phyloP scores from a whole-genome alignment of 2,329 filamentous ascomycete species.

The Nothophaeocryptopus gaeumannii region DNA sequence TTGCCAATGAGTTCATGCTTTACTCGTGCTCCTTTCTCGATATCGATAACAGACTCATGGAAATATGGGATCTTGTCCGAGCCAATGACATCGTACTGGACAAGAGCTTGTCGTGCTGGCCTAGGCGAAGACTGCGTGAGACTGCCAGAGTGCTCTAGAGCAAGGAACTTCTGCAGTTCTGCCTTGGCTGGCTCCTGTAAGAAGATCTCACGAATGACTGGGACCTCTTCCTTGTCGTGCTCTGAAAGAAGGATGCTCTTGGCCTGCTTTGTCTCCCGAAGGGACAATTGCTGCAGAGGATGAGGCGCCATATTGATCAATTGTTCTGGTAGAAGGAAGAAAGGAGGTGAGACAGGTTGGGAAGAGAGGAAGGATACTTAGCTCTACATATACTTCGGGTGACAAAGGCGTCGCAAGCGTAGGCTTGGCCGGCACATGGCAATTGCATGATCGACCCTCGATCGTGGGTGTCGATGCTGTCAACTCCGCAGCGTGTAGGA shows the following conservation, averaged over 20 bases:
- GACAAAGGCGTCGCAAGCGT: not conserved
- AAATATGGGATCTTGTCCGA: slow-evolving; percentile 51
- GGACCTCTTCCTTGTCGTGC: slow-evolving; percentile 24
- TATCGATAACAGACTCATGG: slow-evolving; percentile 50
- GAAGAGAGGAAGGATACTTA: not conserved
- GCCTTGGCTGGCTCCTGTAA: slow-evolving; percentile 33
- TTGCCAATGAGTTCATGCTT: slow-evolving; percentile 32
- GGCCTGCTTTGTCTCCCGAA: slow-evolving; percentile 23
- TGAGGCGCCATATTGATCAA: slow-evolving; percentile 14
- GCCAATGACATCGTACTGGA: slow-evolving; percentile 57
- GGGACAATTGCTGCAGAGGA: slow-evolving; percentile 23
- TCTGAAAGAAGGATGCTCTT: slow-evolving; percentile 24
- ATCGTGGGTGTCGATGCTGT: no score
- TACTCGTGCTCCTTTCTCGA: slow-evolving; percentile 23
- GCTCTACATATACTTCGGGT: slow-evolving; percentile 1
- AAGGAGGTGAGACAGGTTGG: not conserved
- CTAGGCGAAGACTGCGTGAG: slow-evolving; percentile 21
- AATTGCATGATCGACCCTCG: no score
- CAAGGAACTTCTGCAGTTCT: slow-evolving; percentile 28
- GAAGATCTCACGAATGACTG: slow-evolving; percentile 31
- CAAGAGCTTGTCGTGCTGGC: slow-evolving; percentile 49
- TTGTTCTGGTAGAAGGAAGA: not conserved
- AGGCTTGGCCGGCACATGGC: no score
- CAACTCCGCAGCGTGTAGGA: not conserved
- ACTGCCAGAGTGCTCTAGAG: slow-evolving; percentile 29